Evolutionary conservation across 176 grass and related monocot genomes (phyloP), one percentile per base, ranked within the genome.

Genomic region (Olyra latifolia): DNA sequence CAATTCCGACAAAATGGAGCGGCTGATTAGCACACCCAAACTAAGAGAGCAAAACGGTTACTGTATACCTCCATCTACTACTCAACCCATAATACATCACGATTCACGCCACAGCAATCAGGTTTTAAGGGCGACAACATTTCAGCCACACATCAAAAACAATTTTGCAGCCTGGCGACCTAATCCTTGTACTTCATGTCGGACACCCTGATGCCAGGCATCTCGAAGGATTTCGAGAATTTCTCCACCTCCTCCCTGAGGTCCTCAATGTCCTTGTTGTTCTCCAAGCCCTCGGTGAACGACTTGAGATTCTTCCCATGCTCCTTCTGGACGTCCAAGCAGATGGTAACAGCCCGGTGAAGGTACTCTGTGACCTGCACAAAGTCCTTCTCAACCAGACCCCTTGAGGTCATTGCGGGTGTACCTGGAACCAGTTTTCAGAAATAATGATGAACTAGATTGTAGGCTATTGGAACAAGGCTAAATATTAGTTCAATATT

Each of bases 351-450:
- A 27, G 87, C 91, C 75, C 68, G 82, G 43, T 91, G 55, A 55
- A 97, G 91, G 71, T 90, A 97, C 71, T 94, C 94, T 0, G 87
- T 89, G 14, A 97, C 90, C 65, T 57, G 80, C 76, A 83, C 87
- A 25, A 97, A 92, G 81, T 97, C 94, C 47, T 86, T 84, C 81
- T 97, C 94, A 46, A 94, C 76, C 74, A 90, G 88, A 74, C 89
- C 94, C 89, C 94, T 97, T 3, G 94, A 91, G 35, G 94, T 97
- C 91, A 97, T 93, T 16, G 94, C 94, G 62, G 91, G 94, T 19
- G 94, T 89, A 17, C 94, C 94, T 97, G 66, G 20, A 41, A 48
- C 49, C 7, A 70, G 15, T 24, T 50, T 86, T 54, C 23, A 50
- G 29, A 74, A 62, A 48, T 38, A 69, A 80, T 16, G n/a, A 68